These are phyloP conservation scores for Coemansia nantahalensis DNA, from an alignment of 192 early-diverging fungal genomes.

Conservation along the genomic window DNA sequence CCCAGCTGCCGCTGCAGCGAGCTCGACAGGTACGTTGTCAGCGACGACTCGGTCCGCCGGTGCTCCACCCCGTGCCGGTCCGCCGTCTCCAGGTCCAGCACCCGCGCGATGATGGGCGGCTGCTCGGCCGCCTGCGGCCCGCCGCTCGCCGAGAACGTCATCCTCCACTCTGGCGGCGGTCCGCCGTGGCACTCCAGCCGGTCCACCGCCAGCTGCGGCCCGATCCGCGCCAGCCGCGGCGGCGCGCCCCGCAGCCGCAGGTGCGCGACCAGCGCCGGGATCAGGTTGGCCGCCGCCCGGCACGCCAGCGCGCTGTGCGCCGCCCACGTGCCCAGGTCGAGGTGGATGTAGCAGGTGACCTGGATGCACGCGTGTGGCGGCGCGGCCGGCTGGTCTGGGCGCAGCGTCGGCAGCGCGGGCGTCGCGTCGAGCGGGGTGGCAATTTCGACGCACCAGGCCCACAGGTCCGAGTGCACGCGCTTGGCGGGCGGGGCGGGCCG, in stretches of 20 bases:
- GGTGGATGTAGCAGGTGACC: conserved; percentile 49
- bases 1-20: conserved; percentile 38
- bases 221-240: conserved; percentile 39
- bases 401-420: neutral
- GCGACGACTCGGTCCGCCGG: conserved; percentile 27
- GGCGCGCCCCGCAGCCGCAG: conserved; percentile 42
- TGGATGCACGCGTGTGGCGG: conserved; percentile 33
- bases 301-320: conserved; percentile 38
- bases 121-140: neutral
- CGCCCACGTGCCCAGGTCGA: conserved; percentile 43
- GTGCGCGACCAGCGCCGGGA: conserved; percentile 43
- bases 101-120: conserved; percentile 6
- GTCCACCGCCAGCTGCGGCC: conserved; percentile 31
- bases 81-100: conserved; percentile 12
- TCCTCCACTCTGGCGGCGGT: conserved; percentile 1
- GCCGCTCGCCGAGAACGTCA: conserved; percentile 3
- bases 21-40: conserved; percentile 36
- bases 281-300: conserved; percentile 37
- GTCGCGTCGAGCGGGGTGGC: conserved; percentile 36
- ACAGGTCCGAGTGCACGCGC: conserved; percentile 31
- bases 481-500: conserved; percentile 16
- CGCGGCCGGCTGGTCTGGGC: neutral
- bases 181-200: conserved; percentile 27
- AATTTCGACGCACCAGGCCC: conserved; percentile 53
- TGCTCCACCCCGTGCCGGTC: conserved; percentile 5